A percentile compares a stretch with the other conserved stretches of the same genome.
These are phyloP conservation scores for Gossypium thurberi DNA, from an alignment of 345 rosid species.

Conservation along the genomic window DNA sequence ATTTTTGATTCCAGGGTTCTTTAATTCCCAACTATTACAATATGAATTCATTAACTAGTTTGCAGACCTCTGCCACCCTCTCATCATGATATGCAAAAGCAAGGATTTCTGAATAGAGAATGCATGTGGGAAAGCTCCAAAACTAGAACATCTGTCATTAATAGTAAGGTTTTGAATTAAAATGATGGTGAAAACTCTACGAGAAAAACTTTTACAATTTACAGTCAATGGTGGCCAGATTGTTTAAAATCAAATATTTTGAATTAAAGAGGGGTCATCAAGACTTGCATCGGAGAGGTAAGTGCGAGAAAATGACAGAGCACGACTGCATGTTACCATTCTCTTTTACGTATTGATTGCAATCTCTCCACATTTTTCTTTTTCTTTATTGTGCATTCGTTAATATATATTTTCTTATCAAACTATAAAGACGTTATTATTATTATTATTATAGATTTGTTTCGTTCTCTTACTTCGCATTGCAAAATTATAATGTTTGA, in stretches of 20 bases:
- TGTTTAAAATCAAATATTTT: not conserved
- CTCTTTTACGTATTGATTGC: conserved; percentile 18
- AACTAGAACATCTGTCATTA: not conserved
- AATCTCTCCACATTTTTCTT: not conserved
- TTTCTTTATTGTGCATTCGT: not conserved
- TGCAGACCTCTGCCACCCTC: not conserved
- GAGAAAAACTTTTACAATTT: not conserved
- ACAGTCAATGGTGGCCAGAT: not conserved
- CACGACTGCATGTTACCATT: conserved; percentile 21
- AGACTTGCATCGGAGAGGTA: conserved; percentile 26
- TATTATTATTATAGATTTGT: too few species aligned
- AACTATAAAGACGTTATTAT: too few species aligned
- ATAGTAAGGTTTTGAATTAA: not conserved
- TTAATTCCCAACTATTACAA: not conserved
- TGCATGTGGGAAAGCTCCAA: not conserved
- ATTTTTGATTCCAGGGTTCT: not conserved
- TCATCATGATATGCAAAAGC: not conserved
- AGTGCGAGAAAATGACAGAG: conserved; percentile 30
- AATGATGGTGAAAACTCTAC: not conserved
- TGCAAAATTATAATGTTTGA: too few species aligned
- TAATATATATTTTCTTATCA: too few species aligned
- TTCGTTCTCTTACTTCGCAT: too few species aligned
- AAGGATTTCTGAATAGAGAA: not conserved
- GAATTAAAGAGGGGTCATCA: not conserved
- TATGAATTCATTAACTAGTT: not conserved